Evolutionary conservation across 371 early-diverging fungal species (phyloP).

Genomic region (Mucor plumbeus): DNA sequence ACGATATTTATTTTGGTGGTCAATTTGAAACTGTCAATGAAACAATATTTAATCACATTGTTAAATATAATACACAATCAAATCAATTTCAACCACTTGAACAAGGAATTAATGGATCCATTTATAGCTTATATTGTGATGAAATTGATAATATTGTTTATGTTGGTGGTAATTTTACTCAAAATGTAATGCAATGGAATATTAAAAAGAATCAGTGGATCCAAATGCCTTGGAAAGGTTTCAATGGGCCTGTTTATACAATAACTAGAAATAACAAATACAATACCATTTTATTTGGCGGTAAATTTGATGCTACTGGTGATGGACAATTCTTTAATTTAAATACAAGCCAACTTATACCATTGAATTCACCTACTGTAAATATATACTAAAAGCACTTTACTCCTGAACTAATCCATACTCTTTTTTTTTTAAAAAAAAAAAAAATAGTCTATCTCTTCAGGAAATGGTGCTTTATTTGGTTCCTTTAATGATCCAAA

Average conservation of each 20-base stretch:
- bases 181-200: constrained; percentile 19
- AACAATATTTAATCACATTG: constrained; percentile 35
- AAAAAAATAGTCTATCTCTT: constrained; percentile 24
- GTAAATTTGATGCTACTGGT: constrained; percentile 32
- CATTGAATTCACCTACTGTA: constrained; percentile 22
- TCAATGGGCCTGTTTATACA: constrained; percentile 34
- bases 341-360: constrained; percentile 21
- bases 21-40: constrained; percentile 40
- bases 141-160: constrained; percentile 35
- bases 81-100: constrained; percentile 37
- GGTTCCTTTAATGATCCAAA: constrained; percentile 42
- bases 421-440: background rate
- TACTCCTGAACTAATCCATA: background rate
- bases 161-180: constrained; percentile 52
- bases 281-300: constrained; percentile 33
- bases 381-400: constrained; percentile 8
- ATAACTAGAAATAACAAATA: constrained; percentile 17
- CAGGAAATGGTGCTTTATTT: constrained; percentile 23
- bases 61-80: constrained; percentile 39
- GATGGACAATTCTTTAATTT: constrained; percentile 27
- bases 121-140: constrained; percentile 64
- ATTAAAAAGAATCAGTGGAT: constrained; percentile 5
- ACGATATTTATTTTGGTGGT: constrained; percentile 45
- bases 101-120: constrained; percentile 67
- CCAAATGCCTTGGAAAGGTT: constrained; percentile 28